phyloP scores from a whole-genome alignment of 2,329 filamentous ascomycete genomes.

The Penicillium sp. region DNA sequence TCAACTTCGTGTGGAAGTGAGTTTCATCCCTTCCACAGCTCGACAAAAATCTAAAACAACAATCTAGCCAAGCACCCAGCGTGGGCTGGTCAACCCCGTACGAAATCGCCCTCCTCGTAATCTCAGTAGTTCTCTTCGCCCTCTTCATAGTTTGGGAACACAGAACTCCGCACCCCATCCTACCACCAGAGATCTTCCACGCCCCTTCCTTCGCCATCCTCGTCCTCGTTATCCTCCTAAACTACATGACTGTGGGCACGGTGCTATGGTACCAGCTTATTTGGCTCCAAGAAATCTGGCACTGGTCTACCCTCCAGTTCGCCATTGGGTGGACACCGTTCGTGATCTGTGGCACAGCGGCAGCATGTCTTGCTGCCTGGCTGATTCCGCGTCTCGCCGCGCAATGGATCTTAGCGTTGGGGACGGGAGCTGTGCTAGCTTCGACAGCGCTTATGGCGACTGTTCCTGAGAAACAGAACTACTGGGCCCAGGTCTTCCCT shows the following conservation, averaged over 20 bases:
- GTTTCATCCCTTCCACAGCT: slow-evolving; percentile 16
- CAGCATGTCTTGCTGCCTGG: slow-evolving; percentile 50
- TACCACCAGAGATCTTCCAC: slow-evolving; percentile 53
- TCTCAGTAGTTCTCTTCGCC: slow-evolving; percentile 41
- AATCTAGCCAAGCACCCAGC: slow-evolving; percentile 48
- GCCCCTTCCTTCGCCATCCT: slow-evolving; percentile 52
- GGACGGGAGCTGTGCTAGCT: slow-evolving; percentile 37
- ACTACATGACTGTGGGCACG: slow-evolving; percentile 56
- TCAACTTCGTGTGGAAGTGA: slow-evolving; percentile 60
- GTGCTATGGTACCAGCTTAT: slow-evolving; percentile 55
- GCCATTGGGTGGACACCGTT: slow-evolving; percentile 50
- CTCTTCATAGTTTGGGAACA: slow-evolving; percentile 50
- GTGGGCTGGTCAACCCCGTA: slow-evolving; percentile 53
- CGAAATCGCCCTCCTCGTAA: slow-evolving; percentile 46
- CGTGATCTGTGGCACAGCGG: slow-evolving; percentile 43
- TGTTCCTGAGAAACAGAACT: slow-evolving; percentile 52
- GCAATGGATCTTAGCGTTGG: slow-evolving; percentile 55
- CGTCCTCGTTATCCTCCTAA: slow-evolving; percentile 51
- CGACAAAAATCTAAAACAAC: not conserved
- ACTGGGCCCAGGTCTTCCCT: slow-evolving; percentile 51
- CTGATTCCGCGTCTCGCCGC: slow-evolving; percentile 54
- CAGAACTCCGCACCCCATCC: slow-evolving; percentile 47
- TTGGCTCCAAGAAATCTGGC: slow-evolving; percentile 52
- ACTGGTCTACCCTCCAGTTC: slow-evolving; percentile 47
- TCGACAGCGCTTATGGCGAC: slow-evolving; percentile 49